These are phyloP conservation scores for Dalbergia cultrata DNA, from an alignment of 306 rosid species.

Conservation along the genomic window DNA sequence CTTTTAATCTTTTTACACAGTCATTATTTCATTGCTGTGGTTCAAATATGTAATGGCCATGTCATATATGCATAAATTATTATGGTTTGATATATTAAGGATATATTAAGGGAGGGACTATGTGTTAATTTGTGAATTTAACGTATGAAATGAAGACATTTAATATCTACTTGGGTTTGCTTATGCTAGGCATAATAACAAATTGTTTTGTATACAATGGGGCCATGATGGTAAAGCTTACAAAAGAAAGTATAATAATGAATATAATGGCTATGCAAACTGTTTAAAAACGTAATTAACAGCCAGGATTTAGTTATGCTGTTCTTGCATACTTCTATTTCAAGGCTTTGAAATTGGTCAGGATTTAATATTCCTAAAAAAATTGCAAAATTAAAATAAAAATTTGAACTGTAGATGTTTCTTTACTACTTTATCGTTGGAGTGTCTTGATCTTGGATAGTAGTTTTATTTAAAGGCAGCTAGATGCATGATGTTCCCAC, in stretches of 20 bases:
- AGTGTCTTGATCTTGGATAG: conserved; percentile 17
- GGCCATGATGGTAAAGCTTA: conserved; percentile 23
- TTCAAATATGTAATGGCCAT: not conserved
- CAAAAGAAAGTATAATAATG: conserved; percentile 22
- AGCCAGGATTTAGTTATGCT: conserved; percentile 16
- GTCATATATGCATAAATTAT: conserved; percentile 8
- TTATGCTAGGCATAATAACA: conserved; percentile 14
- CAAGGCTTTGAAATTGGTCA: not conserved
- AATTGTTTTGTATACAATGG: conserved; percentile 16
- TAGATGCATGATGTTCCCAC: conserved; percentile 13
- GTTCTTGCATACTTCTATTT: conserved; percentile 3
- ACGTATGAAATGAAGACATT: conserved; percentile 10
- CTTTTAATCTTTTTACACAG: not conserved
- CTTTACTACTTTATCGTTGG: conserved; percentile 2
- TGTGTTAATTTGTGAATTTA: conserved; percentile 20
- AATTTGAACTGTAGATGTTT: conserved; percentile 25
- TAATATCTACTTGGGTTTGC: not conserved
- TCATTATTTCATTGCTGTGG: conserved; percentile 6
- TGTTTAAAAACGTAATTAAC: not conserved
- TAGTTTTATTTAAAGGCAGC: conserved; percentile 16
- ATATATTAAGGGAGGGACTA: conserved; percentile 5
- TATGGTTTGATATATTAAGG: not conserved
- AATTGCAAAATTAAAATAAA: not conserved
- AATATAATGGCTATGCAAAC: conserved; percentile 11
- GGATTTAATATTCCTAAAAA: not conserved